Percentiles rank a stretch among this genome's conserved stretches.
Conservation (phyloP, 768 basidiomycete genomes). For the Tulasnella sp. region DNA sequence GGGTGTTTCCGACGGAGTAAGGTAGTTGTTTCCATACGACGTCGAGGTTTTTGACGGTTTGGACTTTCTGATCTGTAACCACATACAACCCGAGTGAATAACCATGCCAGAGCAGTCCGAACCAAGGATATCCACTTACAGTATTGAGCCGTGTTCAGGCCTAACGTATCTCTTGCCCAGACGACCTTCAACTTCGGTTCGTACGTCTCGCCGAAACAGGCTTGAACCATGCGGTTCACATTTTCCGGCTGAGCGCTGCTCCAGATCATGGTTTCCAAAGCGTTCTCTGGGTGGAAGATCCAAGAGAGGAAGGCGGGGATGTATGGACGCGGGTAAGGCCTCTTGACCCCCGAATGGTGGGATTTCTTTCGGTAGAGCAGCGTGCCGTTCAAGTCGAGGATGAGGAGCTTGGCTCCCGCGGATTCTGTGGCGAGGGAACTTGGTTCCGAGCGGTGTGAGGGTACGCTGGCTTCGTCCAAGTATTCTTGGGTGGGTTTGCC, state of each 20-base stretch:
- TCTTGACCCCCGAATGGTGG: background rate
- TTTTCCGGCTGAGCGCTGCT: conserved; percentile 80
- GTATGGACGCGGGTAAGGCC: conserved; percentile 60
- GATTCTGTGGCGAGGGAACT: background rate
- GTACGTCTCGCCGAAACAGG: conserved; percentile 49
- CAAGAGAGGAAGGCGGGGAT: conserved; percentile 58
- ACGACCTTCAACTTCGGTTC: conserved; percentile 43
- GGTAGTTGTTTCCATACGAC: conserved; percentile 59
- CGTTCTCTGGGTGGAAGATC: conserved; percentile 62
- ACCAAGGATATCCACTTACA: conserved; percentile 48
- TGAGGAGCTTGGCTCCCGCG: conserved; percentile 25
- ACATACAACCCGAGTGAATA: conserved; percentile 22
- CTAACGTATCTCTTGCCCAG: conserved; percentile 79
- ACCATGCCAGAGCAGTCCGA: conserved; percentile 31
- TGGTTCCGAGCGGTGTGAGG: background rate
- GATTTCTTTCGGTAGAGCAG: conserved; percentile 14
- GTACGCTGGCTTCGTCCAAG: background rate
- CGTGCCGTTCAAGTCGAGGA: conserved; percentile 32
- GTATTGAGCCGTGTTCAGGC: conserved; percentile 58
- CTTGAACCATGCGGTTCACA: conserved; percentile 68
- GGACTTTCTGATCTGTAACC: conserved; percentile 39
- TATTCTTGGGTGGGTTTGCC: background rate
- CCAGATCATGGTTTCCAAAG: conserved; percentile 88
- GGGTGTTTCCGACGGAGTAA: conserved; percentile 49
- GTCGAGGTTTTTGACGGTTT: conserved; percentile 71